phyloP scores from a whole-genome alignment of 768 basidiomycete species.

The Dendrothele bispora region DNA sequence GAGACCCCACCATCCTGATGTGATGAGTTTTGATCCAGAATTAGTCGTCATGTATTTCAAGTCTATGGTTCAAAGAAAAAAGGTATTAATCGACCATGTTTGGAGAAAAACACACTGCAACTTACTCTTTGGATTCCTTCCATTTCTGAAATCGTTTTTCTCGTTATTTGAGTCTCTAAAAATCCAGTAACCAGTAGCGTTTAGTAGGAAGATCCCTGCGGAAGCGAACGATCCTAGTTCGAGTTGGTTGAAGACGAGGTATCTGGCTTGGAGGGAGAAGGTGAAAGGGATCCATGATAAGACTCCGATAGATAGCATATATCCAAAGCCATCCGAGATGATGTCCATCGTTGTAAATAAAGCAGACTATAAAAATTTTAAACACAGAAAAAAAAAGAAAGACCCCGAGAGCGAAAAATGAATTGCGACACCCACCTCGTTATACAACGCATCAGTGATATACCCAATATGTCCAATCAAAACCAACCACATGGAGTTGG shows the following conservation, averaged over 20 bases:
- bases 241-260: slow-evolving; percentile 82
- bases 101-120: not conserved
- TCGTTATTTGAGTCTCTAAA: slow-evolving; percentile 88
- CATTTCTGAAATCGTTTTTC: slow-evolving; percentile 94
- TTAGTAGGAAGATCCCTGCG: slow-evolving; percentile 57
- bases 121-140: slow-evolving; percentile 90
- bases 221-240: slow-evolving; percentile 68
- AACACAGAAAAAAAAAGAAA: not conserved
- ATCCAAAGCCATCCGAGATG: slow-evolving; percentile 94
- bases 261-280: slow-evolving; percentile 91
- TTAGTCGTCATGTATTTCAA: slow-evolving; percentile 77
- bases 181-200: slow-evolving; percentile 82
- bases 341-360: slow-evolving; percentile 97
- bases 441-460: slow-evolving; percentile 81
- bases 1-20: slow-evolving; percentile 95
- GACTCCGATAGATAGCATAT: slow-evolving; percentile 95
- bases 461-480: slow-evolving; percentile 85
- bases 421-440: slow-evolving; percentile 76
- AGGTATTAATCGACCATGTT: too few species aligned
- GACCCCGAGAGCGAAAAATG: not conserved
- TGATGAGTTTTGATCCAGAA: slow-evolving; percentile 88
- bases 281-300: slow-evolving; percentile 92
- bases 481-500: slow-evolving; percentile 92
- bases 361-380: slow-evolving; percentile 65
- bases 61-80: slow-evolving; percentile 48